Conservation (phyloP, 164 flowering plant species). For the Liriodendron chinense region DNA sequence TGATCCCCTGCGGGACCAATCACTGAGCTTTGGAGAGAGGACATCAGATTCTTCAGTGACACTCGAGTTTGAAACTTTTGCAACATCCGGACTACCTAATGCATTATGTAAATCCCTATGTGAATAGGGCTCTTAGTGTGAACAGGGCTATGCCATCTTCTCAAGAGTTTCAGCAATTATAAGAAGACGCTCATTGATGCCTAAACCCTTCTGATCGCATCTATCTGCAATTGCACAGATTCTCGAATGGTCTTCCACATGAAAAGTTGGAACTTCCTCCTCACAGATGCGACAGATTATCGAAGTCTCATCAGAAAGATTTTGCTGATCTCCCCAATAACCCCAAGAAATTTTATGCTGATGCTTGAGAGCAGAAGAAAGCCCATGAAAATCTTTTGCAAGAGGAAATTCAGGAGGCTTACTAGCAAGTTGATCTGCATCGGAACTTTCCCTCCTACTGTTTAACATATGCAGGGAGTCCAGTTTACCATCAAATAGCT, state of each 20-base stretch:
- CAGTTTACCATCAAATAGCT: conserved; percentile 34
- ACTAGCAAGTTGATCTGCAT: conserved; percentile 29
- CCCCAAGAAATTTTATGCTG: conserved; percentile 94
- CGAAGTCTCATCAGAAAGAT: conserved; percentile 54
- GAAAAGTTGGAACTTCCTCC: conserved; percentile 87
- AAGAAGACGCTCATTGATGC: conserved; percentile 83
- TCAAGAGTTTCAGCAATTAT: conserved; percentile 90
- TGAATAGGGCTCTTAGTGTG: conserved; percentile 74
- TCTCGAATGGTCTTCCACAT: conserved; percentile 94
- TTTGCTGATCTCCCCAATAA: conserved; percentile 80
- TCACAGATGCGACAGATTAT: conserved; percentile 99
- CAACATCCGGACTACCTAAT: conserved; percentile 75
- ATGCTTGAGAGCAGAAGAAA: conserved; percentile 54
- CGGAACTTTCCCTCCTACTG: conserved; percentile 30
- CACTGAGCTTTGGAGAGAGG: conserved; percentile 86
- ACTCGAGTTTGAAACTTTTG: conserved; percentile 86
- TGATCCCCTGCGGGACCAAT: conserved; percentile 94
- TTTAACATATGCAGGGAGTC: conserved; percentile 30
- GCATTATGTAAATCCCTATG: conserved; percentile 67
- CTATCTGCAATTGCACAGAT: conserved; percentile 94
- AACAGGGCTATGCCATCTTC: conserved; percentile 71
- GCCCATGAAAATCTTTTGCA: conserved; percentile 56
- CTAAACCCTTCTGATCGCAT: conserved; percentile 92
- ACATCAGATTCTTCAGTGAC: conserved; percentile 88
- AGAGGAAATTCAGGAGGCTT: conserved; percentile 51